Evolutionary conservation across 345 rosid species (phyloP), one percentile per base, ranked within the genome.

Genomic region (Boechera retrofracta): DNA sequence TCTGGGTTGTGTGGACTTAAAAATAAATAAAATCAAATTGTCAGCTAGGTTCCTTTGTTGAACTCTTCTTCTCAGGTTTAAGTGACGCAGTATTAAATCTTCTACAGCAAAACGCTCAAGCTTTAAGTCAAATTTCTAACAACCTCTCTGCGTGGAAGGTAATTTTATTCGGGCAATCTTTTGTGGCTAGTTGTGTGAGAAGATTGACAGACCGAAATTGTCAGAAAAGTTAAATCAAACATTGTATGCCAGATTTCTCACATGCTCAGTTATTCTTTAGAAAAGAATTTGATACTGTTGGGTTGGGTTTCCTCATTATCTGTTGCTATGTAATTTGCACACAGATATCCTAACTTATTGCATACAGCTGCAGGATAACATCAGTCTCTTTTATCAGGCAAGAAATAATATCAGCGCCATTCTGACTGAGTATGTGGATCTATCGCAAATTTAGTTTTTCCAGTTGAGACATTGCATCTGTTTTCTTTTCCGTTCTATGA

Each of bases 331-430:
- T 32, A 65, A 44, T 39, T 61, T 31, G 35, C 67, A 28, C 63
- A 32, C 33, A 53, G 36, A 64, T 55, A 57, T 73, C 39, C 72
- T 72, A 57, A 33, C 73, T 74, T 70, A 15, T 6, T 79, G 69
- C 63, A 71, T 68, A 80, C 97, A 94, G 98, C 86, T 88, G 76
- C 98, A 88, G 86, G 99, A 90, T 75, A 94, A 94, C 82, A 79
- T 87, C 47, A 80, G 81, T 47, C 96, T 94, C 80, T 85, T 94
- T 80, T 85, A 76, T 82, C 76, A 59, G 51, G 39, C 94, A 5
- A 86, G 96, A 88, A 84, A 83, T 85, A 94, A 90, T 78, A 87
- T 94, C 78, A 73, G 68, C 45, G 83, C 90, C 76, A 86, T 90
- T 67, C 84, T 94, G 71, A 85, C 88, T 16, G 84, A 87, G 98